phyloP scores from a whole-genome alignment of 352 stramenopile genomes.

The Pythium diclinum region DNA sequence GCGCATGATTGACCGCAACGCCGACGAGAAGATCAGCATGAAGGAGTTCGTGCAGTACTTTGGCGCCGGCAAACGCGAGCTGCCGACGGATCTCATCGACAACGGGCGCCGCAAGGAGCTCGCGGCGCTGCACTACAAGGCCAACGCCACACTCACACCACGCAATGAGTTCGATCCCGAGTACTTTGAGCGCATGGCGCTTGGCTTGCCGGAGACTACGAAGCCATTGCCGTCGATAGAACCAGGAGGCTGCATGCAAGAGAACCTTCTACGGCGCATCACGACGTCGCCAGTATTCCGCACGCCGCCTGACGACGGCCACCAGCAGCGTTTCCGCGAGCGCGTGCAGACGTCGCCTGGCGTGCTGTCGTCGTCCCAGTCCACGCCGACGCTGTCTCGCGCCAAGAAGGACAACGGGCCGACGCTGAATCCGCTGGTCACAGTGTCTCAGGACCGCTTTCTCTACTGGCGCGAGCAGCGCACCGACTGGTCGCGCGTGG shows the following conservation, averaged over 20 bases:
- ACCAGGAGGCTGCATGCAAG: conserved; percentile 43
- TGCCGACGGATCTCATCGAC: conserved; percentile 60
- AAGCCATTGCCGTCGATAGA: conserved; percentile 7
- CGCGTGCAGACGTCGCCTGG: conserved; percentile 15
- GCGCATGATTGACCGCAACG: conserved; percentile 65
- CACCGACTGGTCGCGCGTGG: conserved; percentile 81
- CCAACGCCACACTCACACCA: conserved; percentile 43
- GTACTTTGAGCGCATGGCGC: conserved; percentile 23
- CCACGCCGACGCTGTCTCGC: conserved; percentile 19
- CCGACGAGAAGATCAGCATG: conserved; percentile 71
- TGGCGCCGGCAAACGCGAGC: conserved; percentile 52
- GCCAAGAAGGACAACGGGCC: conserved; percentile 17
- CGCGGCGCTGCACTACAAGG: conserved; percentile 50
- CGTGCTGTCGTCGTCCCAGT: conserved; percentile 8
- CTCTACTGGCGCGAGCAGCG: conserved; percentile 47
- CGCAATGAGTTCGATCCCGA: conserved; percentile 46
- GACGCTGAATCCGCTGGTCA: conserved; percentile 26
- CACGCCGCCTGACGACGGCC: conserved; percentile 2
- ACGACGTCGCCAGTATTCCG: conserved; percentile 34
- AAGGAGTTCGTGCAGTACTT: conserved; percentile 85
- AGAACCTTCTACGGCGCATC: conserved; percentile 50
- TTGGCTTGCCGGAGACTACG: not conserved
- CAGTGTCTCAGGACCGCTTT: conserved; percentile 53
- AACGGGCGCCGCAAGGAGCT: conserved; percentile 62
- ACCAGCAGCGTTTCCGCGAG: not conserved